phyloP scores from a whole-genome alignment of 176 grass and related monocot species.

The Eremochloa ophiuroides region DNA sequence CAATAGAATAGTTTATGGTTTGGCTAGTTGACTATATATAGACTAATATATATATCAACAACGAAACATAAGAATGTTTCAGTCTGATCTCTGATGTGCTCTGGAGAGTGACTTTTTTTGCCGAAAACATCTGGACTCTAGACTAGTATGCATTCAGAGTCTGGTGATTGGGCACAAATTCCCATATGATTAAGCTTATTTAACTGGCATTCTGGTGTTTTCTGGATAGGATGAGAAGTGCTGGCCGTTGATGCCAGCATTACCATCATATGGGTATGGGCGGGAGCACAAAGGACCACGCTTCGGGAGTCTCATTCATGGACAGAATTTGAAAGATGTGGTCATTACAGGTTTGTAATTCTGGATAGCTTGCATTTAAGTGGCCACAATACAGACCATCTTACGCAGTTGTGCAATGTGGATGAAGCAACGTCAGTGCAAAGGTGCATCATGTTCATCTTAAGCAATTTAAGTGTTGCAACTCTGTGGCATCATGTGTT shows the following conservation, averaged over 20 bases:
- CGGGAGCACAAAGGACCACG: slow-evolving; percentile 84
- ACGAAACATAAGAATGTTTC: not conserved
- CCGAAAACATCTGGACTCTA: not conserved
- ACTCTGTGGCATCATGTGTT: not conserved
- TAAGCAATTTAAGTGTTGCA: slow-evolving; percentile 1
- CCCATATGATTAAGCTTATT: not conserved
- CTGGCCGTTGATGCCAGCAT: slow-evolving; percentile 75
- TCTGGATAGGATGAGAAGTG: slow-evolving; percentile 65
- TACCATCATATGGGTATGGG: slow-evolving; percentile 91
- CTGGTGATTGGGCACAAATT: not conserved
- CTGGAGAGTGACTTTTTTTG: not conserved
- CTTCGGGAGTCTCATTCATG: slow-evolving; percentile 93
- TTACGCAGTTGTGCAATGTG: not conserved
- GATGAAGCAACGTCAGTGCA: slow-evolving; percentile 8
- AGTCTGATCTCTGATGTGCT: not conserved
- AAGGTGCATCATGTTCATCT: not conserved
- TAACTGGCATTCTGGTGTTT: slow-evolving; percentile 15
- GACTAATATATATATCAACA: not conserved
- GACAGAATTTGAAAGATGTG: slow-evolving; percentile 85
- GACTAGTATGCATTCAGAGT: not conserved
- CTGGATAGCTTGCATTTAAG: slow-evolving; percentile 8
- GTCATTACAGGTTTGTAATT: slow-evolving; percentile 69
- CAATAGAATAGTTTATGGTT: not conserved
- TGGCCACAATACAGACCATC: not conserved
- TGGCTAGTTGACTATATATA: not conserved